These are phyloP conservation scores for Xylaria sp. DNA, from an alignment of 2,329 filamentous ascomycete species.

Conservation along the genomic window DNA sequence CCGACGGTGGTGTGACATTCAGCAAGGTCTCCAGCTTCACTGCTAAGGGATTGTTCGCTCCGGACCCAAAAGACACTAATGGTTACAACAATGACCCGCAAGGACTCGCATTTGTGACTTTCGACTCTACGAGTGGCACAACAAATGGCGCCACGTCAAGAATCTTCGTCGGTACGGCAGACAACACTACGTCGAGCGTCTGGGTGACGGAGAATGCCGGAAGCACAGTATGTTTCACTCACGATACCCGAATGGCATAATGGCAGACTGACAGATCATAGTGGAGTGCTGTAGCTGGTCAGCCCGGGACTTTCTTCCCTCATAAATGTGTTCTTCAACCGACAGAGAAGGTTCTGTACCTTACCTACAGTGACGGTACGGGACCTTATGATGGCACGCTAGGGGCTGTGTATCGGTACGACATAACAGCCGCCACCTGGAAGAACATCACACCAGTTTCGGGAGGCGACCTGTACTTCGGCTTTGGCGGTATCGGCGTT, in stretches of 20 bases:
- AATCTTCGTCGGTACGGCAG: constrained; percentile 62
- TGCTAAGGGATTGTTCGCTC: constrained; percentile 55
- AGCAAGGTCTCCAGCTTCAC: constrained; percentile 58
- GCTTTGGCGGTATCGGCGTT: constrained; percentile 61
- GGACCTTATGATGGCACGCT: constrained; percentile 62
- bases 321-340: constrained; percentile 60
- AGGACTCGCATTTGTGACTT: constrained; percentile 59
- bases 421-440: constrained; percentile 55
- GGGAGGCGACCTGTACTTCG: constrained; percentile 53
- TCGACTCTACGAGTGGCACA: constrained; percentile 56
- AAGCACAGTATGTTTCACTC: constrained; percentile 41
- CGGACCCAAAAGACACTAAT: constrained; percentile 51
- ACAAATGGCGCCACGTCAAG: constrained; percentile 56
- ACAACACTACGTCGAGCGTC: constrained; percentile 57
- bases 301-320: constrained; percentile 57
- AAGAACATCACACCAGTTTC: constrained; percentile 62
- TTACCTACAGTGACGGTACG: constrained; percentile 59
- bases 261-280: constrained; percentile 7
- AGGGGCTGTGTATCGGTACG: constrained; percentile 61
- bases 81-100: constrained; percentile 54
- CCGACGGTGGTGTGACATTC: constrained; percentile 60
- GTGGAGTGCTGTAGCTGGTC: constrained; percentile 56
- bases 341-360: constrained; percentile 57
- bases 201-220: constrained; percentile 61
- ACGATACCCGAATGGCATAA: neutral